Base-by-base conservation (phyloP, 192 early-diverging fungal species). In the Linnemannia zychae region DNA sequence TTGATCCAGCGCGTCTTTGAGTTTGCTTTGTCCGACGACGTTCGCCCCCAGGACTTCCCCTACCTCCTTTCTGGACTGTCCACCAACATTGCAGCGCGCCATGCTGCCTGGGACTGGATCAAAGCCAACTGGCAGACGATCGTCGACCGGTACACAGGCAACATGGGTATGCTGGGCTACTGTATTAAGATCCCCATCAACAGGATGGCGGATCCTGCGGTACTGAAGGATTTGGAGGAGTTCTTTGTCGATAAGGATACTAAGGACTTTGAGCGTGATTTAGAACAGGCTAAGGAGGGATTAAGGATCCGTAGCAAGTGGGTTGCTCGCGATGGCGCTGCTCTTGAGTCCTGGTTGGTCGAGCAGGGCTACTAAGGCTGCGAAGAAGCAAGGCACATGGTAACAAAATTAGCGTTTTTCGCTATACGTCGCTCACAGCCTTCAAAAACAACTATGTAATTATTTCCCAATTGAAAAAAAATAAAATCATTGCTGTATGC, bases 271-370 rank as follows among this genome's bases (percentile, higher is more conserved):
- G 88, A 90, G 75, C 87, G 91, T 40, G 89, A 90, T n/a, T 38
- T 94, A 34, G 91, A 90, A 74, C 93, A 94, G 88, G 89, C 88
- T 24, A 86, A 92, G 70, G 93, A 94, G 57, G 88, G 88, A 60
- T 86, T 92, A 74, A 81, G 92, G 46, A 86, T 90, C 76, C 90
- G 91, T 74, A 86, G 86, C 38, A 85, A 90, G 57, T 91, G 90
- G 90, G 87, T 84, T 70, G 50, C 78, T 47, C 80, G 83, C 47
- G 91, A 90, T 82, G 91, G 90, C 65, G 77, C 86, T 33, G 89
- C 91, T 31, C 70, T 93, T 22, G 91, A 92, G 76, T 66, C 67
- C 5, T 87, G 87, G 81, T 65, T 82, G 66, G 49, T 76, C 20
- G 76, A 76, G 7, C 76, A 84, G 46, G 76, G 82, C 5, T 78